A percentile compares a stretch with the other conserved stretches of the same genome.
Evolutionary conservation across 1,284 basidiomycete species (phyloP).

Genomic region (Wallemia ichthyophaga): DNA sequence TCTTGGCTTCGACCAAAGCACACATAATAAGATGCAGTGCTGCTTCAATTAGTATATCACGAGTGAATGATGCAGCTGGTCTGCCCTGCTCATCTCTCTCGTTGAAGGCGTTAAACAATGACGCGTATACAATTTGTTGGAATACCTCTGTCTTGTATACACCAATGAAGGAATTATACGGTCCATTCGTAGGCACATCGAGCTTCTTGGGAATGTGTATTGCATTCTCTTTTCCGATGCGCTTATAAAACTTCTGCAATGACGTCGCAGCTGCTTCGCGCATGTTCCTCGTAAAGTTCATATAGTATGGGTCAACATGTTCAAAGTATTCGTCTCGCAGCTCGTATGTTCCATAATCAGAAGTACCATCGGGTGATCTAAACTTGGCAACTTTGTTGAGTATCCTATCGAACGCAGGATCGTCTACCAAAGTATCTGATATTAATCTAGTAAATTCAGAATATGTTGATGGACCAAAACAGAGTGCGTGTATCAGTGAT

Average conservation of each 20-base stretch:
- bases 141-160: slow-evolving; percentile 36
- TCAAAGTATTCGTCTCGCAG: slow-evolving; percentile 53
- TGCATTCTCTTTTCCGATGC: slow-evolving; percentile 29
- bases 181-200: slow-evolving; percentile 26
- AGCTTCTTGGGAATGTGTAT: slow-evolving; percentile 44
- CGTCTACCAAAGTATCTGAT: slow-evolving; percentile 63
- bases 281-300: slow-evolving; percentile 81
- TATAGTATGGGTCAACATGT: slow-evolving; percentile 85
- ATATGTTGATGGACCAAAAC: slow-evolving; percentile 60
- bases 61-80: slow-evolving; percentile 29
- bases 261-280: slow-evolving; percentile 73
- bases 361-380: slow-evolving; percentile 41
- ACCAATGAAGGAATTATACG: slow-evolving; percentile 29
- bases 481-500: slow-evolving; percentile 72
- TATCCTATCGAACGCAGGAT: slow-evolving; percentile 51
- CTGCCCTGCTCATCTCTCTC: slow-evolving; percentile 26
- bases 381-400: slow-evolving; percentile 53
- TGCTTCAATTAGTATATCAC: slow-evolving; percentile 68
- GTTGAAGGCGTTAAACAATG: slow-evolving; percentile 32
- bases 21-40: slow-evolving; percentile 59
- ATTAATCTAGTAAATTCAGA: slow-evolving; percentile 77
- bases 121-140: slow-evolving; percentile 44
- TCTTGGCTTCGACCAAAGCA: slow-evolving; percentile 35
- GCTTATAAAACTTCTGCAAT: slow-evolving; percentile 34
- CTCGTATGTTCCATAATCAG: slow-evolving; percentile 61